Base-by-base conservation (phyloP, 108 stramenopile genomes). In the Aureococcus anophagefferens region DNA sequence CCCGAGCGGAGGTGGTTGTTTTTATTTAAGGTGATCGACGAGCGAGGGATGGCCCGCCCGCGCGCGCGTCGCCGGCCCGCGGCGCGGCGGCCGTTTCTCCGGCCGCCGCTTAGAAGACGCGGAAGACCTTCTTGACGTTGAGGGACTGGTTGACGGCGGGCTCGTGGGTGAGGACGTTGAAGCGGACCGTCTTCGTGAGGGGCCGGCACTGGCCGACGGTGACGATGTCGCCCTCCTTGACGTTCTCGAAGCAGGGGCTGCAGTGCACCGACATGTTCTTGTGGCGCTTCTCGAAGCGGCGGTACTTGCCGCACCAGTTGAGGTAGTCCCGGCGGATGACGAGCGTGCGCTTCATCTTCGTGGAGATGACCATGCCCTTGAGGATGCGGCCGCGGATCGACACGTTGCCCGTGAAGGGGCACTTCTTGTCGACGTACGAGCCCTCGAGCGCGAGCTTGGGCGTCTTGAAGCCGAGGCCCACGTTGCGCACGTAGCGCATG, bases 141-240 rank as follows among this genome's bases (percentile, higher is more conserved):
- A 36, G 33, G 64, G 30, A 15, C 80, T 79, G 77, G 79, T 83
- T 83, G 66, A 83, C 67, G 66, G 80, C 46, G 34, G 82, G 66
- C 67, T 79, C 67, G 81, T 83, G 51, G 30, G 77, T 72, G 37
- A 87, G 66, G 30, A 86, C 86, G 79, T 87, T 87, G 51, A 59
- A 59, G 51, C 94, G 92, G 33, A 99, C 96, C 46, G 98, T 99
- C 88, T 99, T 99, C 85, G 92, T 85, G 68, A 99, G 89, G 45
- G 98, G 98, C 82, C 98, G 94, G 94, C 98, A 99, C 87, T 99
- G 96, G 76, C 98, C 98, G 78, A 98, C 85, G 51, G 97, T 98
- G 69, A 98, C 97, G 81, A 99, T 89, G 86, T 99, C 98, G 65
- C 98, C 98, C 68, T 98, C 97, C 86, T 94, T 95, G 68, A 98